A percentile compares a stretch with the other conserved stretches of the same genome.
Evolutionary conservation across 2,329 filamentous ascomycete genomes (phyloP).

Genomic region (Fusarium sp.): DNA sequence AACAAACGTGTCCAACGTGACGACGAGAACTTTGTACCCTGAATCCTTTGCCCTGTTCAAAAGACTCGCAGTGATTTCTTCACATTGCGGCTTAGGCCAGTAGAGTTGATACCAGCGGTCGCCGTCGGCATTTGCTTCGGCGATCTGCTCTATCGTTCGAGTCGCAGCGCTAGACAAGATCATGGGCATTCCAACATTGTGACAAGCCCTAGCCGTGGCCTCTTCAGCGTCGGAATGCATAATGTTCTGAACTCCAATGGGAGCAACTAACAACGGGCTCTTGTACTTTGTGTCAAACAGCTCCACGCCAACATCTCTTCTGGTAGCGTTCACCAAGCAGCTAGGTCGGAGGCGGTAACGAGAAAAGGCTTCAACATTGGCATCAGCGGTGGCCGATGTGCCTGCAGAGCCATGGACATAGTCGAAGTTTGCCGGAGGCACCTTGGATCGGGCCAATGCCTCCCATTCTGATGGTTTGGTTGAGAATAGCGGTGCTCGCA

Average conservation of each 20-base stretch:
- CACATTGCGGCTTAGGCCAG: slow-evolving; percentile 69
- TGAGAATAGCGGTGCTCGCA: slow-evolving; percentile 36
- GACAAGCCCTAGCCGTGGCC: slow-evolving; percentile 72
- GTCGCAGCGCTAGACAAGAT: slow-evolving; percentile 75
- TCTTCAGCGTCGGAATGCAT: slow-evolving; percentile 75
- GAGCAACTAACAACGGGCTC: slow-evolving; percentile 68
- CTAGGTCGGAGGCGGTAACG: slow-evolving; percentile 65
- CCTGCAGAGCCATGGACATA: slow-evolving; percentile 74
- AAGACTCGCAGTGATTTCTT: slow-evolving; percentile 74
- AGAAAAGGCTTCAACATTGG: slow-evolving; percentile 68
- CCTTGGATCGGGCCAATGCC: slow-evolving; percentile 28
- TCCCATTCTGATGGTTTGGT: slow-evolving; percentile 41
- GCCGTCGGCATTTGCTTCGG: slow-evolving; percentile 66
- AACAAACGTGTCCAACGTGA: slow-evolving; percentile 79
- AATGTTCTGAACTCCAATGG: slow-evolving; percentile 76
- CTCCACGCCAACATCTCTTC: slow-evolving; percentile 62
- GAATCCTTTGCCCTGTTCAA: slow-evolving; percentile 70
- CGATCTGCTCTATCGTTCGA: slow-evolving; percentile 75
- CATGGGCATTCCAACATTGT: slow-evolving; percentile 72
- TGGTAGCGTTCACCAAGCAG: slow-evolving; percentile 59
- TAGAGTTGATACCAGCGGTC: slow-evolving; percentile 81
- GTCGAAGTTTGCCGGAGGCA: slow-evolving; percentile 56
- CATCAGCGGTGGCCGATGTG: slow-evolving; percentile 70
- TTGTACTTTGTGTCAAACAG: slow-evolving; percentile 65
- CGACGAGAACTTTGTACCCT: slow-evolving; percentile 75